Evolutionary conservation across 192 early-diverging fungal genomes (phyloP), one percentile per base, ranked within the genome.

Genomic region (Backusella psychrophila): DNA sequence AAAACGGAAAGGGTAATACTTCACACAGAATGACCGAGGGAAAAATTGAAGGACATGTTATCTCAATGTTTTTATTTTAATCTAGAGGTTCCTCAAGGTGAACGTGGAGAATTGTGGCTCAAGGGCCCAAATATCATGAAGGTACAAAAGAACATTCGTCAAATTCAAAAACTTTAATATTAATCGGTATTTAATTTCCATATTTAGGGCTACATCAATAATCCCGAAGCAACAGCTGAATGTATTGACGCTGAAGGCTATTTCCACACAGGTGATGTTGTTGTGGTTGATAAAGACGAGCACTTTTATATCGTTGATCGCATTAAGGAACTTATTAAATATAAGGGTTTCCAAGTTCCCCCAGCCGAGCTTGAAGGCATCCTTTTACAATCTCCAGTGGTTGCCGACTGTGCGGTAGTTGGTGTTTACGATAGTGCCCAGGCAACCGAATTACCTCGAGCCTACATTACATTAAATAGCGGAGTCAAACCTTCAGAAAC

Each of bases 271-370:
- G 92, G 92, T 34, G 97, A 98, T 78, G 83, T 98, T 39, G 95
- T 88, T 0, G 69, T 87, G 19, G 80, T 91, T 12, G 91, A 95
- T 75, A 81, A 81, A 34, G 66, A 89, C 3, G 93, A 91, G 6
- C 80, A 78, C 67, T 88, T 85, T 63, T 80, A 49, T 33, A 87
- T 91, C 71, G 86, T 90, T 33, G 90, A 93, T 75, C 49, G 90
- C 81, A 31, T 75, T 33, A 98, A 96, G 87, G 94, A 96, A 77
- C 84, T 96, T 11, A 97, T 97, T 84, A 97, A 98, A 81, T 98
- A 94, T 87, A 97, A 97, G 78, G 87, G 89, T 21, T 88, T 87
- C 72, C 86, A 89, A 53, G 93, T 98, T 19, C 88, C 94, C 4
- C 96, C 96, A 2, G 93, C 95, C 2, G 95, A 97, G 81, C 85